These are phyloP conservation scores for Agaricus bisporus DNA, from an alignment of 768 basidiomycete species.

Conservation along the genomic window DNA sequence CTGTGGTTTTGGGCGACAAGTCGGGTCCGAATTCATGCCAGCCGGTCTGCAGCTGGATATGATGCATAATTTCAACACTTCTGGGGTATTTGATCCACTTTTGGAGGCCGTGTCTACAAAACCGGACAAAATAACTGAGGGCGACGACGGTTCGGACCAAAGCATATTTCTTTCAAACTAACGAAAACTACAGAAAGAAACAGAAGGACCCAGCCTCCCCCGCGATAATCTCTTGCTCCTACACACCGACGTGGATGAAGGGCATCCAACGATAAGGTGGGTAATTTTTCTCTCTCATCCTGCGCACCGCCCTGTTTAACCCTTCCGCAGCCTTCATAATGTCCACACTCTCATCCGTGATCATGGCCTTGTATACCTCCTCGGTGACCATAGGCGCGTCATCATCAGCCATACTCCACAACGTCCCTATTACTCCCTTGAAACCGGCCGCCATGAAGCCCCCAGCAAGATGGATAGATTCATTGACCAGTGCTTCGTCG, in stretches of 20 bases:
- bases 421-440: conserved; percentile 31
- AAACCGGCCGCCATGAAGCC: conserved; percentile 31
- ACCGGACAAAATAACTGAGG: too few relatives aligned
- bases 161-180: too few relatives aligned
- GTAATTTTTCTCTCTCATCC: background rate
- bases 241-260: background rate
- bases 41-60: too few relatives aligned
- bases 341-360: background rate
- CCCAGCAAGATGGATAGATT: conserved; percentile 33
- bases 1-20: too few relatives aligned
- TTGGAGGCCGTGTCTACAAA: too few relatives aligned
- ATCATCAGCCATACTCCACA: conserved; percentile 36
- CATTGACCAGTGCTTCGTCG: conserved; percentile 17
- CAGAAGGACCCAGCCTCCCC: too few relatives aligned
- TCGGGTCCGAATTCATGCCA: too few relatives aligned
- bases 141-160: too few relatives aligned
- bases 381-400: conserved; percentile 26
- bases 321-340: background rate
- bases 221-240: background rate
- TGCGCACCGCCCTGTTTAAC: background rate
- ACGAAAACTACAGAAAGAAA: too few relatives aligned
- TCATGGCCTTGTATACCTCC: conserved; percentile 12
- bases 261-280: background rate
- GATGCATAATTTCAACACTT: too few relatives aligned
- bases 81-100: too few relatives aligned